A percentile compares a stretch with the other conserved stretches of the same genome.
Evolutionary conservation across 768 basidiomycete genomes (phyloP).

Genomic region (Naganishia antarctica): DNA sequence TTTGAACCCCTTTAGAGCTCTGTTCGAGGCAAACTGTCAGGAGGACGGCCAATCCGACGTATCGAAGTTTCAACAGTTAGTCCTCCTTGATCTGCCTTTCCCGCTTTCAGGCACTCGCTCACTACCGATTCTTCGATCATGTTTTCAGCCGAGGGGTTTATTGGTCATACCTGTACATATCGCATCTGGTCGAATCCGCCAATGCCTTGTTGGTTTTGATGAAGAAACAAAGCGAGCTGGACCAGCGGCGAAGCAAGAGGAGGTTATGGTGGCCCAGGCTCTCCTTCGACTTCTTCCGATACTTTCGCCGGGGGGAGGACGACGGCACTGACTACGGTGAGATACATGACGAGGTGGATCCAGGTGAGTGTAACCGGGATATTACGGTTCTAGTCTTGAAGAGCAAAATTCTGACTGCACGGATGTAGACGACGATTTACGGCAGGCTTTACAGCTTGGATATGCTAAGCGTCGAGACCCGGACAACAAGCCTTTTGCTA

Average conservation of each 20-base stretch:
- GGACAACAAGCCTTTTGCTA: conserved; percentile 41
- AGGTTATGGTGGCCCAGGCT: conserved; percentile 36
- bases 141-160: conserved; percentile 35
- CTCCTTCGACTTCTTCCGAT: conserved; percentile 23
- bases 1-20: conserved; percentile 40
- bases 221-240: conserved; percentile 35
- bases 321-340: conserved; percentile 7
- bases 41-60: conserved; percentile 22
- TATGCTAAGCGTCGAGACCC: conserved; percentile 41
- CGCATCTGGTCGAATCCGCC: conserved; percentile 46
- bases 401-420: not conserved
- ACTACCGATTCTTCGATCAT: not conserved
- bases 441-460: conserved; percentile 32
- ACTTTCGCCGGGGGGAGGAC: conserved; percentile 1
- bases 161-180: conserved; percentile 43
- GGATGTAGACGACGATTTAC: not conserved
- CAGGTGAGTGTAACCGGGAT: conserved; percentile 5
- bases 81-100: not conserved
- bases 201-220: conserved; percentile 34
- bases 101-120: not conserved
- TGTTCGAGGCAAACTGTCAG: conserved; percentile 41
- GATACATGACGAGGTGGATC: conserved; percentile 22
- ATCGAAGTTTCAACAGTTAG: not conserved
- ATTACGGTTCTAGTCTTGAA: not conserved
- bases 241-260: conserved; percentile 23